Evolutionary conservation across 768 basidiomycete species (phyloP), one percentile per base, ranked within the genome.

Genomic region (Zangia roseola): DNA sequence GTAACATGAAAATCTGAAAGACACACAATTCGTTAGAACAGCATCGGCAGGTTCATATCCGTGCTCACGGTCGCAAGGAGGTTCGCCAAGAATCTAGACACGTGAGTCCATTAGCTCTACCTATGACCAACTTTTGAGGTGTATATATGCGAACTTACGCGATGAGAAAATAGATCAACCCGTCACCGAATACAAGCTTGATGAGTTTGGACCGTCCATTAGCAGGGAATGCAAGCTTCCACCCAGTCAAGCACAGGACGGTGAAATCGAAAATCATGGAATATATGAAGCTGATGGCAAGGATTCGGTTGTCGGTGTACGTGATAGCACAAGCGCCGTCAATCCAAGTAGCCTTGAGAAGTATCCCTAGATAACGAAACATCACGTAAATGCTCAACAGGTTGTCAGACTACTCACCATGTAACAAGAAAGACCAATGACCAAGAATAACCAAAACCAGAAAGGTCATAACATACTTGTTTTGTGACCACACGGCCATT

Each of bases 391-490:
- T 42, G 41, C 25, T 26, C 23, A 10, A 20, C 33, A 23, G 14
- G 33, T 23, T 26, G 10, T 28, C 6, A 33, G 16, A 13, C 24
- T 21, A 35, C 52, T 23, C 53, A 84, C 85, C 85, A 58, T 84
- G 84, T 25, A 88, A 68, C 24, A 86, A 71, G 35, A 88, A 71
- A 4, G 83, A 83, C 86, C 84, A 88, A 59, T 88, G 86, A 0
- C 77, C 85, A 16, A 86, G 69, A 52, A 85, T 85, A 42, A 87
- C 65, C 4, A 71, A 45, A 19, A 82, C 64, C 2, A 88, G 71
- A 19, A 79, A 77, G 12, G 68, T 43, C 23, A 80, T 72, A 33
- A 88, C 73, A 48, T 71, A 80, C 69, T 67, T 74, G 40, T 70
- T 75, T 52, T 83, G 77, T 0, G 78, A 79, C 83, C 86, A 88